phyloP scores from a whole-genome alignment of 139 green algal species.

The Parachlorella kessleri region DNA sequence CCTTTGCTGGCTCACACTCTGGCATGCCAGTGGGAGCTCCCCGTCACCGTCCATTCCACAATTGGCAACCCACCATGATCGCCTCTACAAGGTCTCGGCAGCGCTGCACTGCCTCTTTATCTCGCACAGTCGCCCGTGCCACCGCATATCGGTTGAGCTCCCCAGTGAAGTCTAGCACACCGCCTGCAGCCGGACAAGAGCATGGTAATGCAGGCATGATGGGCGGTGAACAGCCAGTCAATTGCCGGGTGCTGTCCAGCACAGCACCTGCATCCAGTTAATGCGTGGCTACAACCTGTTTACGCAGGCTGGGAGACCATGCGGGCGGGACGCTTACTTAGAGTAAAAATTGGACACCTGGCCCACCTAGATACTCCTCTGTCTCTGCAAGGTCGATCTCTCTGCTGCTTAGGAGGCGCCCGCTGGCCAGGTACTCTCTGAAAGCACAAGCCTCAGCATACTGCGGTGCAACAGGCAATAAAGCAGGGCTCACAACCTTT shows the following conservation, averaged over 20 bases:
- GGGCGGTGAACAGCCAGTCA: conserved; percentile 63
- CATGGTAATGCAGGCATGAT: not conserved
- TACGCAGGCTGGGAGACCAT: no score
- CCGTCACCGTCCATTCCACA: no score
- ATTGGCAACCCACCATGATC: conserved; percentile 59
- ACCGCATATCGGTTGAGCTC: conserved; percentile 80
- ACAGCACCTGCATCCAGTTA: no score
- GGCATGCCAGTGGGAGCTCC: no score
- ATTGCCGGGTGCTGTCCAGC: conserved; percentile 82
- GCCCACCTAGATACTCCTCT: conserved; percentile 76
- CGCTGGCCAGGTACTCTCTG: conserved; percentile 64
- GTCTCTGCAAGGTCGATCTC: conserved; percentile 66
- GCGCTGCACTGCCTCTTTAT: conserved; percentile 58
- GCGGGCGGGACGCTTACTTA: no score
- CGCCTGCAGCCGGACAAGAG: not conserved
- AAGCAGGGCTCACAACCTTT: not conserved
- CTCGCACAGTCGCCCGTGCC: conserved; percentile 58
- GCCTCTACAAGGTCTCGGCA: conserved; percentile 68
- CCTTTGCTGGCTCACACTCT: no score
- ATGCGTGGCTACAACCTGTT: no score
- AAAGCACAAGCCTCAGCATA: conserved; percentile 47
- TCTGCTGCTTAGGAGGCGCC: conserved; percentile 43
- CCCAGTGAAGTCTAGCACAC: conserved; percentile 82
- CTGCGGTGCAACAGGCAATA: not conserved
- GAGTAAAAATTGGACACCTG: no score